Conservation (phyloP, 805 yeast genomes). For the Barnettozyma vustinii region DNA sequence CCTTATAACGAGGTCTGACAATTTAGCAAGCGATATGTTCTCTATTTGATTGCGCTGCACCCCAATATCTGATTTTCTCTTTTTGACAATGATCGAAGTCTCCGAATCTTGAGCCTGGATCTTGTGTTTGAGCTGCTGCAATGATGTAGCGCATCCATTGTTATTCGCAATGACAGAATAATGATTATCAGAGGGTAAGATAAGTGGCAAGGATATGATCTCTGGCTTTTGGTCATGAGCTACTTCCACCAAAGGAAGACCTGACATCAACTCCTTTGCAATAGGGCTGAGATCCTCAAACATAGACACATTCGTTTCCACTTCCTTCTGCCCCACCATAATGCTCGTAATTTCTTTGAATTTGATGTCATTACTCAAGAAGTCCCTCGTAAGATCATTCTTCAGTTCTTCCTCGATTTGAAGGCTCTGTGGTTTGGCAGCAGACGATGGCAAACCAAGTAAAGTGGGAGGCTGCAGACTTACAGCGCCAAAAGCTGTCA, state of each 20-base stretch:
- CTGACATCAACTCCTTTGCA: conserved; percentile 6
- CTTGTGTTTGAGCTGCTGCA: conserved; percentile 1
- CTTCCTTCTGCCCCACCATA: not conserved
- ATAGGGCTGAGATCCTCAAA: conserved; percentile 13
- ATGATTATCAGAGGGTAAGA: not conserved
- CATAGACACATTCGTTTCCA: conserved; percentile 2
- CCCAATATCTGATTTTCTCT: conserved; percentile 14
- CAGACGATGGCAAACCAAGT: not conserved
- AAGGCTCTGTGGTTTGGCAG: not conserved
- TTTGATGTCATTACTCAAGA: not conserved
- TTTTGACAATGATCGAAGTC: conserved; percentile 7
- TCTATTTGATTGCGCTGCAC: conserved; percentile 18
- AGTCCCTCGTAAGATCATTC: not conserved
- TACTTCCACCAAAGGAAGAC: not conserved
- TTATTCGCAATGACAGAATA: not conserved
- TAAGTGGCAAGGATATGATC: not conserved
- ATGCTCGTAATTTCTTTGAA: not conserved
- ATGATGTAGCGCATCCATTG: not conserved
- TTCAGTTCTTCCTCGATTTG: not conserved
- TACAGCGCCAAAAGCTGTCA: not conserved
- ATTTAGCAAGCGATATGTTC: conserved; percentile 5
- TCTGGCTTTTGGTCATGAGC: not conserved
- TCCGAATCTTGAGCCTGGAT: not conserved
- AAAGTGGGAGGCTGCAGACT: not conserved
- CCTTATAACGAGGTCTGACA: conserved; percentile 8